These are phyloP conservation scores for Phytophthora pluvialis DNA, from an alignment of 352 stramenopile species.

Conservation along the genomic window DNA sequence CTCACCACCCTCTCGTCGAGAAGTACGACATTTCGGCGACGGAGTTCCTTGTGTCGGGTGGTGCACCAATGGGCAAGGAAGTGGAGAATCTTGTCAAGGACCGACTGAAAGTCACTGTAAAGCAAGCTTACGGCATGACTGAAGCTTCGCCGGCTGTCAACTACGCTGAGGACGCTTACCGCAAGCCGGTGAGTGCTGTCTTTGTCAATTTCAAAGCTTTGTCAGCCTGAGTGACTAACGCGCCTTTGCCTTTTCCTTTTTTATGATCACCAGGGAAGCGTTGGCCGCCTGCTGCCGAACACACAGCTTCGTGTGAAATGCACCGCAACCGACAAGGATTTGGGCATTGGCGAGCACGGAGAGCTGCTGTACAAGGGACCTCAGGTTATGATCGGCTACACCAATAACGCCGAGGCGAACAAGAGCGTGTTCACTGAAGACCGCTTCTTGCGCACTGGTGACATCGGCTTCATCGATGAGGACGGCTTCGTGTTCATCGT, in stretches of 20 bases:
- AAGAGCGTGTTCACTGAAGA: conserved; percentile 74
- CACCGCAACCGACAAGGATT: conserved; percentile 48
- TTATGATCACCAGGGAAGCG: conserved; percentile 34
- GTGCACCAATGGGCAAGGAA: conserved; percentile 88
- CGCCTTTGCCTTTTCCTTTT: not conserved
- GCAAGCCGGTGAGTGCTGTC: conserved; percentile 32
- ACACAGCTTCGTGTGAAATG: conserved; percentile 67
- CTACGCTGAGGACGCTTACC: conserved; percentile 37
- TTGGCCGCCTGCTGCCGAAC: conserved; percentile 67
- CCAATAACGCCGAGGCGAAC: conserved; percentile 89
- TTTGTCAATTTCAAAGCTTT: not conserved
- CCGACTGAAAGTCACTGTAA: conserved; percentile 62
- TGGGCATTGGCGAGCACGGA: conserved; percentile 52
- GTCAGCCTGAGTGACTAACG: conserved; percentile 2
- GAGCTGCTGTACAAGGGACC: conserved; percentile 90
- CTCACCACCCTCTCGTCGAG: conserved; percentile 91
- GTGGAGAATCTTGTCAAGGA: conserved; percentile 74
- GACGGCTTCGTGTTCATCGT: conserved; percentile 93
- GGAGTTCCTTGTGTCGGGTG: conserved; percentile 76
- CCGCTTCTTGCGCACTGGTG: conserved; percentile 89
- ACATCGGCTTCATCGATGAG: conserved; percentile 92
- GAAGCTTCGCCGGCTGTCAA: conserved; percentile 52
- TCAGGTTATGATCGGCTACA: conserved; percentile 94
- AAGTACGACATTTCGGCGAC: conserved; percentile 91
- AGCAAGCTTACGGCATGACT: conserved; percentile 73